Conservation (phyloP, 2,329 filamentous ascomycete species). For the Exophiala oligosperma region DNA sequence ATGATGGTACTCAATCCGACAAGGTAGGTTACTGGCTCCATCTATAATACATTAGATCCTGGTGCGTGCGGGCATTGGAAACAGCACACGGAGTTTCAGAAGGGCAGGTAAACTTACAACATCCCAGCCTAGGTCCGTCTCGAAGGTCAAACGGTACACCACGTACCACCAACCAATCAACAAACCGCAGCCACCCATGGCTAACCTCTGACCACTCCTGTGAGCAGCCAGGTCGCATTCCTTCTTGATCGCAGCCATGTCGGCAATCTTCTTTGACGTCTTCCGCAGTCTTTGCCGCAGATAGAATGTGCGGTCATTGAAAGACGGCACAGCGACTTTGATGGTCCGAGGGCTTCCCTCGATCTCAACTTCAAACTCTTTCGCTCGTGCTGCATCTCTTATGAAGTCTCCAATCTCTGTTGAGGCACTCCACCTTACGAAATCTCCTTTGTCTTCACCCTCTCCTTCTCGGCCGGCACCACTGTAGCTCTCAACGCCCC, state of each 20-base stretch:
- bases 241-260: constrained; percentile 71
- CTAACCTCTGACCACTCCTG: constrained; percentile 73
- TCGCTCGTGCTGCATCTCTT: constrained; percentile 78
- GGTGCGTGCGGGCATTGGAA: not conserved
- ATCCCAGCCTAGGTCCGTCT: constrained; percentile 82
- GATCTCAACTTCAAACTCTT: constrained; percentile 82
- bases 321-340: constrained; percentile 78
- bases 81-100: not conserved
- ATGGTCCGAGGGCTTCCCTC: constrained; percentile 70
- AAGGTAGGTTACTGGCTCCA: constrained; percentile 75
- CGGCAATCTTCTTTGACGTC: constrained; percentile 66
- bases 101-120: constrained; percentile 39
- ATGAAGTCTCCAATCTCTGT: constrained; percentile 96
- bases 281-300: constrained; percentile 74
- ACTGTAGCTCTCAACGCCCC: constrained; percentile 68
- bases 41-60: constrained; percentile 34
- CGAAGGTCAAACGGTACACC: constrained; percentile 69
- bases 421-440: constrained; percentile 83
- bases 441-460: constrained; percentile 52
- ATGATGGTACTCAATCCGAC: constrained; percentile 78
- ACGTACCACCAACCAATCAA: constrained; percentile 77
- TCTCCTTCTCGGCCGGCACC: constrained; percentile 65
- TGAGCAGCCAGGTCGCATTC: constrained; percentile 80
- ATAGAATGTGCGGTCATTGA: constrained; percentile 88
- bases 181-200: constrained; percentile 73